Base-by-base conservation (phyloP, 192 early-diverging fungal genomes). In the Chytriomyces hyalinus region DNA sequence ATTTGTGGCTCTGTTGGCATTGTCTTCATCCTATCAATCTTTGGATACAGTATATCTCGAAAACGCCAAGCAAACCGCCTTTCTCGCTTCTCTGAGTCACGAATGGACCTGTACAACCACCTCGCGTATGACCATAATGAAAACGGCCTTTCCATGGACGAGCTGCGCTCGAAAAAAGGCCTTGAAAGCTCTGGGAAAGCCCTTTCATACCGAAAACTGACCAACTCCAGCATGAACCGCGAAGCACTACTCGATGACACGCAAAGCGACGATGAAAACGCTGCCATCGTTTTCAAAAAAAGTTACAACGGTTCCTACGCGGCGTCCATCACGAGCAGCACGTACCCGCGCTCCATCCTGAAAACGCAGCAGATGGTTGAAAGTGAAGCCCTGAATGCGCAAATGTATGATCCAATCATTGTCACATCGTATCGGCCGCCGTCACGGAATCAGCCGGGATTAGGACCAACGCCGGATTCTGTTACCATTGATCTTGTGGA, bases 351-450 rank as follows among this genome's bases (percentile, higher is more conserved):
- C 2, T 43, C 67, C 15, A 64, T 75, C 4, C 26, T 65, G 8
- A 75, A 64, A 36, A 62, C 13, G 49, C 7, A 28, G n/a, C 20
- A 26, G 13, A 64, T 51, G 22, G 63, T 66, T 13, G 45, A 75
- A 11, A 43, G 61, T 4, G 71, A 73, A 62, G 49, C 49, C n/a
- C 36, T 75, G 6, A 47, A 65, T 20, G 61, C 64, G 2, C 73
- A 75, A 43, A 65, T 75, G 22, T 66, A 75, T 53, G 73, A 75
- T 47, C 47, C 61, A 6, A 65, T 53, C 11, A 45, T 66, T 7
- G 48, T 62, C 4, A n/a, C 53, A 57, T 20, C 15, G 13, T 57
- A 57, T 57, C 53, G 53, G 53, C 53, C 53, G 13, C 15, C 20
- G 2, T 57, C 53, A 20, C 53, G 15, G 13, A 57, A 57, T n/a